These are phyloP conservation scores for Chenopodium album DNA, from an alignment of 148 eudicot genomes.

Conservation along the genomic window DNA sequence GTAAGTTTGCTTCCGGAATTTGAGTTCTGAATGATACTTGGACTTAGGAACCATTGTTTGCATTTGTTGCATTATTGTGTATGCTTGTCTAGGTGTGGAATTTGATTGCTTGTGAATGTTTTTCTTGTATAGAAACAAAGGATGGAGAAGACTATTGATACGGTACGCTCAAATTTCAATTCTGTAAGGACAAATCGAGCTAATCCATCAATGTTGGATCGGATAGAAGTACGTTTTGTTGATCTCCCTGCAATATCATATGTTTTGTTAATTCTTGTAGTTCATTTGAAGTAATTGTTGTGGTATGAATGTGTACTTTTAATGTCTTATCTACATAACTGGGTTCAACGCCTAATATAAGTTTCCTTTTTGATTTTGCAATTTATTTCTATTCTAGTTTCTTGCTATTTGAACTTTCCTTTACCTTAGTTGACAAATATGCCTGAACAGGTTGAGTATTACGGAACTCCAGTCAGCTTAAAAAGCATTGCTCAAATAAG, in stretches of 20 bases:
- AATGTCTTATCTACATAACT: background rate
- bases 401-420: conserved; percentile 3
- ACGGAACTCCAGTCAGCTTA: conserved; percentile 84
- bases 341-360: background rate
- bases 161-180: conserved; percentile 59
- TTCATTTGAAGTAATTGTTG: background rate
- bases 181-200: conserved; percentile 88
- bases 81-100: background rate
- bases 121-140: conserved; percentile 64
- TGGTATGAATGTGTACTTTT: background rate
- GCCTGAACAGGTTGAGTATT: conserved; percentile 77
- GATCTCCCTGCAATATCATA: background rate
- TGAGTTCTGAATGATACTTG: background rate
- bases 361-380: background rate
- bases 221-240: conserved; percentile 58
- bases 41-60: background rate
- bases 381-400: background rate
- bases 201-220: conserved; percentile 82
- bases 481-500: conserved; percentile 95
- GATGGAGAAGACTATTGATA: conserved; percentile 96
- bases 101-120: conserved; percentile 11
- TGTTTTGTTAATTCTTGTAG: background rate
- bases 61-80: background rate
- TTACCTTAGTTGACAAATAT: conserved; percentile 4
- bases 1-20: conserved; percentile 41